Evolutionary conservation across 345 rosid genomes (phyloP).

Genomic region (Sapria himalayana): DNA sequence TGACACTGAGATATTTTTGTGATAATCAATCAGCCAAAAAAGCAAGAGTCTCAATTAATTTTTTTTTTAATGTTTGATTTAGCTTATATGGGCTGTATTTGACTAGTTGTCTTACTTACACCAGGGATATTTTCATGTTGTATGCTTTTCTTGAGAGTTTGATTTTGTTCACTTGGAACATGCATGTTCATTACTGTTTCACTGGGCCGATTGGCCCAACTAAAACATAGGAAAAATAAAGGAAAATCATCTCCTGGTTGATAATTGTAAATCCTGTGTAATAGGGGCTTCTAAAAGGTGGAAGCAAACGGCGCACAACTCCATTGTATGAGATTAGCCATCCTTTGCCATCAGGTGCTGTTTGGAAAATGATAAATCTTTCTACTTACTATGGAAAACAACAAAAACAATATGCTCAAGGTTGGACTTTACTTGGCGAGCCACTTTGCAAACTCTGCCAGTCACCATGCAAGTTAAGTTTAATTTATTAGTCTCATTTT

Average conservation of each 20-base stretch:
- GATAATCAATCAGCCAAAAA: no score
- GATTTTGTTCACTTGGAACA: not conserved
- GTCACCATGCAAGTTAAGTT: conserved; percentile 52
- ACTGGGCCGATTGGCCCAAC: no score
- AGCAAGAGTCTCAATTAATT: no score
- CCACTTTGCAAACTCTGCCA: conserved; percentile 98
- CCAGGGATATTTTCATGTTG: not conserved
- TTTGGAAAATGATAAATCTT: conserved; percentile 50
- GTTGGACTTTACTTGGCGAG: conserved; percentile 42
- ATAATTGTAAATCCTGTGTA: conserved; percentile 8
- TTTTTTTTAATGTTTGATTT: no score
- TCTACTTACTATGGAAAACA: conserved; percentile 26
- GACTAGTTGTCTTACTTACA: not conserved
- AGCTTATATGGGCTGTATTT: no score
- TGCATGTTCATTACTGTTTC: not conserved
- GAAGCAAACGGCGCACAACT: conserved; percentile 66
- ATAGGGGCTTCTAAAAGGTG: conserved; percentile 80
- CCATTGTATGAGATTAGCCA: conserved; percentile 44
- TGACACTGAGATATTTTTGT: no score
- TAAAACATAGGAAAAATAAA: no score
- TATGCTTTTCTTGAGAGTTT: not conserved
- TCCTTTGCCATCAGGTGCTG: conserved; percentile 56
- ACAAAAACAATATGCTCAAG: conserved; percentile 68
- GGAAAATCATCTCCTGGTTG: no score
- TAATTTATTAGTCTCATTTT: conserved; percentile 6